Evolutionary conservation across 2,329 filamentous ascomycete genomes (phyloP).

Genomic region (Biscogniauxia sp.): DNA sequence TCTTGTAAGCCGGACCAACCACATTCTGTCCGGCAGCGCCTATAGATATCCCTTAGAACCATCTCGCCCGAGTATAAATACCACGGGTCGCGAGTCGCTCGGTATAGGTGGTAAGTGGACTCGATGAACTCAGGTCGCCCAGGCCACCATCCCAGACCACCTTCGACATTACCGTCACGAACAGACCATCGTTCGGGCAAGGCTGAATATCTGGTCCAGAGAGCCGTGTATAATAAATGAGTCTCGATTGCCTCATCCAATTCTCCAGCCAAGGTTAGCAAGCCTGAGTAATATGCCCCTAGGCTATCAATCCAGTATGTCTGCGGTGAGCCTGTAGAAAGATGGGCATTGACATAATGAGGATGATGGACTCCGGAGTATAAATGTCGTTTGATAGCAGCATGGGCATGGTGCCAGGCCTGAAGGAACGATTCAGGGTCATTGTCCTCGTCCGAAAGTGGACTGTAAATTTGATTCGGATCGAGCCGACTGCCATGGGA

Average conservation of each 20-base stretch:
- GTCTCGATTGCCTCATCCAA: constrained; percentile 87
- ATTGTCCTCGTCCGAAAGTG: constrained; percentile 63
- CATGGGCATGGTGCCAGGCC: constrained; percentile 82
- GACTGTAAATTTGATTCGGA: constrained; percentile 60
- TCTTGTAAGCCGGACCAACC: constrained; percentile 91
- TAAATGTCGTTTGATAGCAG: constrained; percentile 86
- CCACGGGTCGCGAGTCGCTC: constrained; percentile 91
- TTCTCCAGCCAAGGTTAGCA: constrained; percentile 82
- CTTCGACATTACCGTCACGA: constrained; percentile 77
- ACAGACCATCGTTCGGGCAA: constrained; percentile 94
- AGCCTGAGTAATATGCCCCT: constrained; percentile 90
- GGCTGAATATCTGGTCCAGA: constrained; percentile 94
- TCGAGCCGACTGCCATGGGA: constrained; percentile 50
- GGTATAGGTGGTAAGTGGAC: constrained; percentile 94
- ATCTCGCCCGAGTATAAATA: constrained; percentile 96
- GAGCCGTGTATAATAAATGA: constrained; percentile 83
- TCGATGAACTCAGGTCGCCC: constrained; percentile 96
- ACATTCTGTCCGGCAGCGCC: constrained; percentile 85
- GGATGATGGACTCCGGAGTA: constrained; percentile 83
- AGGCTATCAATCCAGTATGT: constrained; percentile 96
- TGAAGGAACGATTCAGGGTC: constrained; percentile 75
- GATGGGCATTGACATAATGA: constrained; percentile 88
- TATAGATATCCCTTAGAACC: constrained; percentile 82
- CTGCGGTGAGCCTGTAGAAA: constrained; percentile 81
- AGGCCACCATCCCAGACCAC: constrained; percentile 89